Conservation (phyloP, 495 filamentous ascomycete species). For the Trichoderma orchidacearum region DNA sequence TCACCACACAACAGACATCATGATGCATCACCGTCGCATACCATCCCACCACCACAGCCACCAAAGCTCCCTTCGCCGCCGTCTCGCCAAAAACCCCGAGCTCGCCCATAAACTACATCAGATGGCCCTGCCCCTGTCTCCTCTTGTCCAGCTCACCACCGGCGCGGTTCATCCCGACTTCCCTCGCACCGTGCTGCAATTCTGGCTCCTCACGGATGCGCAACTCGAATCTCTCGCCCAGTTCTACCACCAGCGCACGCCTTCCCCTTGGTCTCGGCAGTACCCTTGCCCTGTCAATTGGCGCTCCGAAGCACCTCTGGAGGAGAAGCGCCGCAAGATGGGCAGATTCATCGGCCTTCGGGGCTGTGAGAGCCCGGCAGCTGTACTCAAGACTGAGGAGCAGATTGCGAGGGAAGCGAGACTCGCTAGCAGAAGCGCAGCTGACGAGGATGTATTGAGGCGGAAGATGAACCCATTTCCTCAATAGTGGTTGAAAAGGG, state of each 20-base stretch:
- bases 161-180: conserved; percentile 51
- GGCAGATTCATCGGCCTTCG: conserved; percentile 55
- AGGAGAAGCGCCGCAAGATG: conserved; percentile 47
- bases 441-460: conserved; percentile 23
- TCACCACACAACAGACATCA: neutral
- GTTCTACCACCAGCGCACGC: conserved; percentile 63
- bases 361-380: conserved; percentile 41
- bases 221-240: conserved; percentile 60
- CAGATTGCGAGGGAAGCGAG: conserved; percentile 23
- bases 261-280: conserved; percentile 31
- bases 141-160: conserved; percentile 43
- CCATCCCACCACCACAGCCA: neutral
- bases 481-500: neutral
- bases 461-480: conserved; percentile 30
- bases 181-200: conserved; percentile 51
- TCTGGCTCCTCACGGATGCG: conserved; percentile 57
- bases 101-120: conserved; percentile 27
- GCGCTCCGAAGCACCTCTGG: conserved; percentile 24
- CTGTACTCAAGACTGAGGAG: conserved; percentile 15
- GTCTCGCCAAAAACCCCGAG: conserved; percentile 17
- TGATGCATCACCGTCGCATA: neutral
- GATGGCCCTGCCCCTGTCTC: conserved; percentile 37
- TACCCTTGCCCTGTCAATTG: conserved; percentile 48
- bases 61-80: conserved; percentile 14
- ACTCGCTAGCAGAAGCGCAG: conserved; percentile 11